These are phyloP conservation scores for Diaporthe sp. DNA, from an alignment of 2,329 filamentous ascomycete genomes.

Conservation along the genomic window DNA sequence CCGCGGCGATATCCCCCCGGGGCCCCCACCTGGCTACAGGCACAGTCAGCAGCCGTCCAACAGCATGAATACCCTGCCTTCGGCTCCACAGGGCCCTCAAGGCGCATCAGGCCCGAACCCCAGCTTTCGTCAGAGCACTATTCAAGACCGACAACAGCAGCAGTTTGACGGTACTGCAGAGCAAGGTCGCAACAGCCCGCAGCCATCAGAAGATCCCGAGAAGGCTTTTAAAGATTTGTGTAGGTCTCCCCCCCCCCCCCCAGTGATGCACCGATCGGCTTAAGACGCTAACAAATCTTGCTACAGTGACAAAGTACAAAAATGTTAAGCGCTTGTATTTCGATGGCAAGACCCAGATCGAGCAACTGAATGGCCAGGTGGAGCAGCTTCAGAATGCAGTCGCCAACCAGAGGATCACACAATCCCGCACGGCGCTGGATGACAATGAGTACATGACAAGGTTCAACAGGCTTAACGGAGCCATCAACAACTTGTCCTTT, in stretches of 20 bases:
- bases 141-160: conserved; percentile 45
- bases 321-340: conserved; percentile 99
- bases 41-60: conserved; percentile 57
- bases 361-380: conserved; percentile 86
- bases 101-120: conserved; percentile 47
- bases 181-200: conserved; percentile 66
- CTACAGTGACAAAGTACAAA: conserved; percentile 90
- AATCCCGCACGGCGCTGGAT: conserved; percentile 93
- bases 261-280: conserved; percentile 23
- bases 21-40: conserved; percentile 63
- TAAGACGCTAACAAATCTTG: conserved; percentile 44
- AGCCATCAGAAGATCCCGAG: conserved; percentile 61
- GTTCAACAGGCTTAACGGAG: conserved; percentile 91
- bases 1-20: conserved; percentile 55
- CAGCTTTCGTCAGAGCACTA: conserved; percentile 53
- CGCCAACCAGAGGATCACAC: conserved; percentile 93
- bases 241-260: conserved; percentile 47
- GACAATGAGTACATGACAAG: conserved; percentile 93
- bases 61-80: conserved; percentile 55
- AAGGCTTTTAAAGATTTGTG: conserved; percentile 68
- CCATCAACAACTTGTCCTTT: conserved; percentile 94
- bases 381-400: conserved; percentile 97
- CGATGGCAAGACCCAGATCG: conserved; percentile 92
- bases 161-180: conserved; percentile 59
- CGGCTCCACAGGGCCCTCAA: conserved; percentile 48